A percentile compares a stretch with the other conserved stretches of the same genome.
phyloP scores from a whole-genome alignment of 2,329 filamentous ascomycete species.

The Thermothelomyces thermophilus region DNA sequence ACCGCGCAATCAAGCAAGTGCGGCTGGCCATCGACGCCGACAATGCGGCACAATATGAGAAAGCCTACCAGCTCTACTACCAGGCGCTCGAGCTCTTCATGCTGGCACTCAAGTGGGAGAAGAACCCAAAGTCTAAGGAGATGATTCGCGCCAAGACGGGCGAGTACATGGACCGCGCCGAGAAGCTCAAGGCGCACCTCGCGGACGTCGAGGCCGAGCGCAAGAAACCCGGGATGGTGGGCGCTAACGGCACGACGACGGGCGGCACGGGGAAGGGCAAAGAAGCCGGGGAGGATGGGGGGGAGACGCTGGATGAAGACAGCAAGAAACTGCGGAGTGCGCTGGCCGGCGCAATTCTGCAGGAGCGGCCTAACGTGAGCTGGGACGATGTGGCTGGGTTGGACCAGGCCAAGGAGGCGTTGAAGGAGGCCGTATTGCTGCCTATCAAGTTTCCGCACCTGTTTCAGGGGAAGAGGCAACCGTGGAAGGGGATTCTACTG shows the following conservation, averaged over 20 bases:
- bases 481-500: conserved; percentile 95
- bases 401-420: conserved; percentile 87
- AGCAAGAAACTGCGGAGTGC: conserved; percentile 92
- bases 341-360: conserved; percentile 82
- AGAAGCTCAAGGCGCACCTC: conserved; percentile 93
- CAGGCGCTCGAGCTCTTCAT: conserved; percentile 95
- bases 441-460: conserved; percentile 98
- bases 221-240: conserved; percentile 66
- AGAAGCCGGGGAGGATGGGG: conserved; percentile 39
- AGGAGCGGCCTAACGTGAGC: conserved; percentile 90
- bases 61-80: conserved; percentile 95
- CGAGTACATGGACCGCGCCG: conserved; percentile 97
- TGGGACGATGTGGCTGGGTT: conserved; percentile 98
- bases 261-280: conserved; percentile 58
- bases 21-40: conserved; percentile 97
- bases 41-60: conserved; percentile 92
- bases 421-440: conserved; percentile 95
- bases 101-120: conserved; percentile 99
- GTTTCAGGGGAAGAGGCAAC: conserved; percentile 91
- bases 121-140: conserved; percentile 93
- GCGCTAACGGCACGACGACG: conserved; percentile 61
- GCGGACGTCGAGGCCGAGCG: conserved; percentile 63
- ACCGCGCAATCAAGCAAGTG: conserved; percentile 91
- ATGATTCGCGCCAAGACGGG: conserved; percentile 93
- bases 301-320: conserved; percentile 74